Base-by-base conservation (phyloP, 2,329 filamentous ascomycete genomes). In the Biscogniauxia sp. region DNA sequence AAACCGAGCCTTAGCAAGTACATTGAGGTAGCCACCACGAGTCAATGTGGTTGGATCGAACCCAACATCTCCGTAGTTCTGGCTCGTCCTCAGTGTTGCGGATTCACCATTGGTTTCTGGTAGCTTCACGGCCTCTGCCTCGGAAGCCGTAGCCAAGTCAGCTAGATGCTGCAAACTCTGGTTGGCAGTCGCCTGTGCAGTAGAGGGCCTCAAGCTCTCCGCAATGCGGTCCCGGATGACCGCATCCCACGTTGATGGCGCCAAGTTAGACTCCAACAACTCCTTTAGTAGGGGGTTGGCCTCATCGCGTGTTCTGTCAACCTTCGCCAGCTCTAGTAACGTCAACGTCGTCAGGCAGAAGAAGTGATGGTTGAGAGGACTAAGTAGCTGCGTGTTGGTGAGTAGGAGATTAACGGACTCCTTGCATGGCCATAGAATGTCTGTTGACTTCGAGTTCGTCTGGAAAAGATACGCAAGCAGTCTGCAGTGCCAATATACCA, bases 401-500 rank as follows among this genome's bases (percentile, higher is more conserved):
- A 83, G 79, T 32, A 91, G 76, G 55, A 90, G 79, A n/a, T 77
- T 78, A 49, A 84, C 80, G 5, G 87, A 80, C 67, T 87, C 82
- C 61, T 81, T 80, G 25, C 85, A 84, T 5, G 86, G 82, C 73
- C 84, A 86, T 20, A 90, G 75, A 17, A 88, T 79, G 61, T 89
- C 83, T 1, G 79, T 75, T 0, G 84, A 79, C 50, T 83, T 82
- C 0, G 82, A 79, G 11, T 79, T 80, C 1, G 84, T 81, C 45
- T 82, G 84, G 57, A 88, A 78, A 2, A 90, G 79, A 56, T 87
- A 85, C 9, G 85, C 80, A 19, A 92, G 78, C 8, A 91, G 79
- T 62, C 87, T 85, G 65, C 85, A 82, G 72, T 91, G 88, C 84
- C 89, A 90, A 74, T 90, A 91, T 19, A 84, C 84, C 23, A 92